Evolutionary conservation across 257 asterid species (phyloP), one percentile per base, ranked within the genome.

Genomic region (Solanum raphanifolium): DNA sequence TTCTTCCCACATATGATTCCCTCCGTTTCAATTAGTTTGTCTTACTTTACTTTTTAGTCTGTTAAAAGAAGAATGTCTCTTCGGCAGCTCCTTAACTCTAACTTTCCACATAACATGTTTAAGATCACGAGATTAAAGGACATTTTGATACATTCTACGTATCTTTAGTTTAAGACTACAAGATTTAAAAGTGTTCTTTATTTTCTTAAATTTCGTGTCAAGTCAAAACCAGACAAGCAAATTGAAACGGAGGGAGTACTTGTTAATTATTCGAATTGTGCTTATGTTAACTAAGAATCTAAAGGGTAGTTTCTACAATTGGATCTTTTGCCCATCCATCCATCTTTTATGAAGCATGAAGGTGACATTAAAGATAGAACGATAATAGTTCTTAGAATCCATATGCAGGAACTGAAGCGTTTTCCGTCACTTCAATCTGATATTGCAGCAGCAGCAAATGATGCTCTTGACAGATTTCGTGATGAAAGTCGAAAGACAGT

Each of bases 391-490:
- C 68, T 68, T 21, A 62, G n/a, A 83, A 27, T 87, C 81, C 72
- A 5, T 75, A 55, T 87, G 89, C 88, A 97, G 98, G 99, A 97
- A 91, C 73, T 96, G 95, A 97, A 95, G 86, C 92, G 99, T 83
- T 97, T 97, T 92, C 99, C 99, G 2, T 90, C 98, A 5, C 96
- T 97, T 86, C 98, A 97, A 88, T 78, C 98, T 81, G 99, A 97
- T 78, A 97, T 97, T 91, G 99, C 99, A 88, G 91, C 96, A 38
- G 95, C 99, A 48, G 95, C 99, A 73, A 97, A 97, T 92, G 99
- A 97, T 10, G 92, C 99, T 76, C 93, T 97, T 25, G 99, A 97
- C 92, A 95, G 90, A 90, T 97, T 97, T 85, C 98, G 99, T n/a
- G 99, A 97, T 74, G 99, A 97, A 88, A 93, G 99, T 86, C 98